Conservation (phyloP, 805 yeast species). For the Cyberlindnera meyerae region DNA sequence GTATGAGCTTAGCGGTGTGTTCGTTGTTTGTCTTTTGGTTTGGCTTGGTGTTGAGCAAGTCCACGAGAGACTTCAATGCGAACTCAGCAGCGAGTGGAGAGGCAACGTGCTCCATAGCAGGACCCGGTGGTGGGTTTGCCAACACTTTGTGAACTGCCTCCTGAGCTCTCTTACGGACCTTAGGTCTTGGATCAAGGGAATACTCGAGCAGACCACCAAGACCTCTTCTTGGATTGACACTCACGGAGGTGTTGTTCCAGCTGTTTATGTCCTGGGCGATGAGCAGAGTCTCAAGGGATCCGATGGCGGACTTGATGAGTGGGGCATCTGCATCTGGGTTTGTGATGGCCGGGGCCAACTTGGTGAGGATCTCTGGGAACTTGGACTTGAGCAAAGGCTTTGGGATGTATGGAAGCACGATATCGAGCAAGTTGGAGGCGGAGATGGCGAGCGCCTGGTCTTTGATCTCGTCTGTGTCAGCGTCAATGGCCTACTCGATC, state of each 20-base stretch:
- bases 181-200: slow-evolving; percentile 85
- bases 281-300: slow-evolving; percentile 75
- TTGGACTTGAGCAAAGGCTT: slow-evolving; percentile 63
- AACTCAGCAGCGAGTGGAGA: slow-evolving; percentile 64
- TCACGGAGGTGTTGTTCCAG: slow-evolving; percentile 59
- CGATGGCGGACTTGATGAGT: slow-evolving; percentile 74
- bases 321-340: slow-evolving; percentile 71
- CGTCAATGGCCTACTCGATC: slow-evolving; percentile 63
- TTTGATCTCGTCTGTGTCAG: slow-evolving; percentile 42
- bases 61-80: slow-evolving; percentile 51
- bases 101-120: slow-evolving; percentile 74
- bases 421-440: slow-evolving; percentile 75
- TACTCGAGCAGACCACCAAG: slow-evolving; percentile 71
- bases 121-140: slow-evolving; percentile 65
- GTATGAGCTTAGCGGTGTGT: slow-evolving; percentile 56
- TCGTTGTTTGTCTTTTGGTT: slow-evolving; percentile 42
- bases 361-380: slow-evolving; percentile 72
- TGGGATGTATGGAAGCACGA: slow-evolving; percentile 72
- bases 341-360: slow-evolving; percentile 76
- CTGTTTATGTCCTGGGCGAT: slow-evolving; percentile 73
- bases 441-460: slow-evolving; percentile 67
- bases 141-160: slow-evolving; percentile 75
- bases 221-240: slow-evolving; percentile 70
- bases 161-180: slow-evolving; percentile 90
- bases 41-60: slow-evolving; percentile 34